Conservation (phyloP, 176 grass and related monocot genomes). For the Neostapfia colusana region DNA sequence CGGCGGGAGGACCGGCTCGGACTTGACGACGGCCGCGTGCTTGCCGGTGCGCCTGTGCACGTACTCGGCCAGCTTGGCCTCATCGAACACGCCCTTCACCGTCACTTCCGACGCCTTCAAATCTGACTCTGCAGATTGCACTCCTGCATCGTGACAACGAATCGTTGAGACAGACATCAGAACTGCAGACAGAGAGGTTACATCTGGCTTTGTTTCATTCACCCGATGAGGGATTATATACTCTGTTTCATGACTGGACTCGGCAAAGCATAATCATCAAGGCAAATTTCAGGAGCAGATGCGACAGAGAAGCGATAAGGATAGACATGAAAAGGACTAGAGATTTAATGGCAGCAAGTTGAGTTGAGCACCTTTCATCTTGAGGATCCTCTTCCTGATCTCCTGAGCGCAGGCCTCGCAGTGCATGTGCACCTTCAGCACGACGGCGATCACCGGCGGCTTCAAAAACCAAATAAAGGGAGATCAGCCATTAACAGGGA, state of each 20-base stretch:
- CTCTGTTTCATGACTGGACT: slow-evolving; percentile 7
- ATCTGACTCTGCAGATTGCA: slow-evolving; percentile 62
- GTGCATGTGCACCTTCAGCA: slow-evolving; percentile 89
- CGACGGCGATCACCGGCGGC: slow-evolving; percentile 59
- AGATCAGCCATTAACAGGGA: slow-evolving; percentile 27
- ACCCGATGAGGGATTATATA: background rate
- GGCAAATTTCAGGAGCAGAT: slow-evolving; percentile 12
- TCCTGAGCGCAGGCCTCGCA: slow-evolving; percentile 75
- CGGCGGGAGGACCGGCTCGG: slow-evolving; percentile 32
- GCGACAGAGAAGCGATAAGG: background rate
- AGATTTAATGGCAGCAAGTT: slow-evolving; percentile 5
- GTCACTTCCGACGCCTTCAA: slow-evolving; percentile 66
- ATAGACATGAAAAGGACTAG: background rate
- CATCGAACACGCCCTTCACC: slow-evolving; percentile 74
- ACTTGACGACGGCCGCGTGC: slow-evolving; percentile 76
- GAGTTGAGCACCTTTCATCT: slow-evolving; percentile 71
- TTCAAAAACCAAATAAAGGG: slow-evolving; percentile 25
- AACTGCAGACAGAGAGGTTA: slow-evolving; percentile 13
- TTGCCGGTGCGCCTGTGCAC: slow-evolving; percentile 87
- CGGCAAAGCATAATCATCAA: slow-evolving; percentile 20
- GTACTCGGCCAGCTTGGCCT: slow-evolving; percentile 59
- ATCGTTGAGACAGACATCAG: background rate
- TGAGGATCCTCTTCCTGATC: slow-evolving; percentile 78
- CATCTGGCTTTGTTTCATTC: slow-evolving; percentile 13
- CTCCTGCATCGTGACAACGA: slow-evolving; percentile 55